Conservation (phyloP, 192 early-diverging fungal genomes). For the Coemansia sp. region DNA sequence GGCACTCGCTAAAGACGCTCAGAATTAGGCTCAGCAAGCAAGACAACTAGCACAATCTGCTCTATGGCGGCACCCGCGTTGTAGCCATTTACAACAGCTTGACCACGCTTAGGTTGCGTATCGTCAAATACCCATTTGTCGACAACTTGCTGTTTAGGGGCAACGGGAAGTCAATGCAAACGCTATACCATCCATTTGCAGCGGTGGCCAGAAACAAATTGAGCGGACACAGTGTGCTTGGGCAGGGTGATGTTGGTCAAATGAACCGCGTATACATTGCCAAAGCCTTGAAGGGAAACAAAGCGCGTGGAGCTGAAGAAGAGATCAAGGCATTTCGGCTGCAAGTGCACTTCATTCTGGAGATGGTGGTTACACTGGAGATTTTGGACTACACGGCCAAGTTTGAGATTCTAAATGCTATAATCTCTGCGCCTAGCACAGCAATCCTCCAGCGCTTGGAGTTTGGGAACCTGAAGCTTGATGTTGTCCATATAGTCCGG, state of each 20-base stretch:
- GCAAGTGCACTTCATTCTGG: background rate
- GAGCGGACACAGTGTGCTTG: background rate
- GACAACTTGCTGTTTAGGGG: background rate
- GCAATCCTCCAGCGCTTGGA: background rate
- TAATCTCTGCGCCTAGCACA: background rate
- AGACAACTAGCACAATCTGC: background rate
- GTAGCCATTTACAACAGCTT: background rate
- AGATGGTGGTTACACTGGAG: background rate
- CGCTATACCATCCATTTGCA: background rate
- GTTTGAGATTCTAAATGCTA: background rate
- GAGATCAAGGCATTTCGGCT: background rate
- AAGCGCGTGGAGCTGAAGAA: background rate
- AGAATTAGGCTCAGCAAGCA: background rate
- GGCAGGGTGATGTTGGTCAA: background rate
- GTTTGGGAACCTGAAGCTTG: background rate
- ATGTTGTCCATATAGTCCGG: background rate
- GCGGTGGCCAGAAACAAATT: background rate
- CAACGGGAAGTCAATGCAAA: background rate
- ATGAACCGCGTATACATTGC: background rate
- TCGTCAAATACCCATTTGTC: background rate
- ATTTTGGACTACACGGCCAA: background rate
- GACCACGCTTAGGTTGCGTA: background rate
- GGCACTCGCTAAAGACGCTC: background rate
- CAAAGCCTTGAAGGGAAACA: background rate
- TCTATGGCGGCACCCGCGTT: background rate